A percentile compares a stretch with the other conserved stretches of the same genome.
phyloP scores from a whole-genome alignment of 2,329 filamentous ascomycete species.

The Lojkania enalia region DNA sequence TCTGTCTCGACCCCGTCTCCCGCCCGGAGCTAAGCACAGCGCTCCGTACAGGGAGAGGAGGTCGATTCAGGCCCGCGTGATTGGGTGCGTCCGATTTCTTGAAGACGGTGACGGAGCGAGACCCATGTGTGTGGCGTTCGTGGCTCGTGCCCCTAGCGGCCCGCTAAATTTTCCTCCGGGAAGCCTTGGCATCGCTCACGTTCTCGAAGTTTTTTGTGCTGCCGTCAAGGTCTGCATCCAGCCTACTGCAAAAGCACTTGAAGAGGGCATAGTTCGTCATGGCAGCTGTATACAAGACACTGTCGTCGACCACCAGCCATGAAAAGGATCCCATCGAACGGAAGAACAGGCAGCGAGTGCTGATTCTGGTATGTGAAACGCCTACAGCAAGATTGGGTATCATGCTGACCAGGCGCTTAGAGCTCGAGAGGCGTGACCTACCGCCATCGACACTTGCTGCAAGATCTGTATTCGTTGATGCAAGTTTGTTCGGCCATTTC shows the following conservation, averaged over 20 bases:
- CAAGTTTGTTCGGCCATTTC: constrained; percentile 12
- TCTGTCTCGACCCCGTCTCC: too few relatives aligned
- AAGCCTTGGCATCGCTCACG: constrained; percentile 16
- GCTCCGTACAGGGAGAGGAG: not conserved
- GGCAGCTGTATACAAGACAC: constrained; percentile 61
- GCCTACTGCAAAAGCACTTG: constrained; percentile 15
- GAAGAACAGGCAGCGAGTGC: constrained; percentile 63
- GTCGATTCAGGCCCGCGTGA: not conserved
- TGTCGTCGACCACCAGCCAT: constrained; percentile 49
- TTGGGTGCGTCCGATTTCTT: not conserved
- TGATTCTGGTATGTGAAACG: constrained; percentile 64
- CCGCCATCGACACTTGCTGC: constrained; percentile 90
- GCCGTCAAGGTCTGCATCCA: not conserved
- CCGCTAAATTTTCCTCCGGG: constrained; percentile 8
- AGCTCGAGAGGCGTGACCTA: constrained; percentile 92
- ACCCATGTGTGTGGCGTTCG: constrained; percentile 9
- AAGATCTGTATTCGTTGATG: constrained; percentile 84
- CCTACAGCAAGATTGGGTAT: constrained; percentile 5
- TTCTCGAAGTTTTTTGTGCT: constrained; percentile 14
- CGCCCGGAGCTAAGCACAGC: not conserved
- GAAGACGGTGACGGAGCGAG: constrained; percentile 7
- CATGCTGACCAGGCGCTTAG: constrained; percentile 26
- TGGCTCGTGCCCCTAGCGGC: constrained; percentile 3
- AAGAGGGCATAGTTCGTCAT: constrained; percentile 45
- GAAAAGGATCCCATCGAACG: constrained; percentile 38